Base-by-base conservation (phyloP, 2,329 filamentous ascomycete species). In the Metarhizium album region DNA sequence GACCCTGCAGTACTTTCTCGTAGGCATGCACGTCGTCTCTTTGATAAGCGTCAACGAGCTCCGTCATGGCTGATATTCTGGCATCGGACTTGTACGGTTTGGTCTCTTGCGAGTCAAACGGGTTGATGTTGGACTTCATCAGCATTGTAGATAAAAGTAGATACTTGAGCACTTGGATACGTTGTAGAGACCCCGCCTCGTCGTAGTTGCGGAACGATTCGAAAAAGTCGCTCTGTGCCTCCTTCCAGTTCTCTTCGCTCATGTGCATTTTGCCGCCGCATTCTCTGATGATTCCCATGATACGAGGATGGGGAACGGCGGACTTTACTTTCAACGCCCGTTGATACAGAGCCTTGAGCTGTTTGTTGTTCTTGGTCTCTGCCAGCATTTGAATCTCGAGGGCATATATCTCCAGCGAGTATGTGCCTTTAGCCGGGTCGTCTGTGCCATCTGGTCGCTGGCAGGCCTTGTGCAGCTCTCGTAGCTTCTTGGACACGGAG, bases 251-350 rank as follows among this genome's bases (percentile, higher is more conserved):
- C 72, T 97, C 93, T 75, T 98, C 93, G 67, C 87, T 93, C 93
- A 98, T 97, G 73, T 97, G 90, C 93, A 98, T 98, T 75, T 98
- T 98, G 60, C 93, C 93, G 62, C 93, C 93, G 66, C 93, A 98
- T 72, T 98, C 93, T 50, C 91, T 86, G 64, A 98, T 98, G 66
- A 98, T 91, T 48, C 93, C 93, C 89, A 97, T 96, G 66, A 98
- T 95, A 71, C 95, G 95, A 53, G 93, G 93, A 70, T 98, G 93
- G 38, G 93, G 91, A 13, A 98, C 93, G 0, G 93, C 93, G n/a
- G 93, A 97, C 55, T 89, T 85, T 50, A 98, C 91, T 57, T 86
- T 86, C 47, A 98, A 78, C 4, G 93, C 93, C 54, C 87, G 85
- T 66, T 95, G 86, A 68, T 97, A 98, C 16, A 97, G 76, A 14